A percentile compares a stretch with the other conserved stretches of the same genome.
Evolutionary conservation across 2,329 filamentous ascomycete species (phyloP).

Genomic region (Diaporthe citriasiana): DNA sequence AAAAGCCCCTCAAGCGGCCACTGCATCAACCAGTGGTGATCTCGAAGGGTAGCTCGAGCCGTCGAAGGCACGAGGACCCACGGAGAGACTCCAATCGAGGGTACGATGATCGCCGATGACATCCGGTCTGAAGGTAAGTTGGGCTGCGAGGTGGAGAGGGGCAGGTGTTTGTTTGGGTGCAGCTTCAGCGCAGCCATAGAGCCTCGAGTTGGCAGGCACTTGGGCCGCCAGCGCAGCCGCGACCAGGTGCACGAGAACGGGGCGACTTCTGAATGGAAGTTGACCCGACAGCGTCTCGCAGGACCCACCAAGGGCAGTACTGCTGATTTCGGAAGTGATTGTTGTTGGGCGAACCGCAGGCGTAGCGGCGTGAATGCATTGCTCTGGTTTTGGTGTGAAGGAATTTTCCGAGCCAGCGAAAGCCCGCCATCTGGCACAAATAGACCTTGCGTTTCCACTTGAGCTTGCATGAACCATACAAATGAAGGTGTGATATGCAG

Average conservation of each 20-base stretch:
- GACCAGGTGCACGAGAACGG: conserved; percentile 10
- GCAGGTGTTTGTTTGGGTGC: background rate
- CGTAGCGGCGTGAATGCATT: conserved; percentile 33
- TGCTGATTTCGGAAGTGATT: conserved; percentile 41
- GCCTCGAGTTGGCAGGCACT: conserved; percentile 41
- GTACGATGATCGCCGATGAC: conserved; percentile 49
- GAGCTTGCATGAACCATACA: conserved; percentile 31
- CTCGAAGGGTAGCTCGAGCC: conserved; percentile 55
- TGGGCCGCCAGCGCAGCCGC: conserved; percentile 34
- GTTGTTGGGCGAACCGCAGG: conserved; percentile 37
- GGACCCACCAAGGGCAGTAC: conserved; percentile 4
- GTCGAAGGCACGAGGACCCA: conserved; percentile 53
- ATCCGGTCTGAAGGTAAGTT: conserved; percentile 39
- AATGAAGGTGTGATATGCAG: conserved; percentile 35
- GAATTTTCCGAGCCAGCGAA: conserved; percentile 54
- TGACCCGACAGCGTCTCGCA: conserved; percentile 6
- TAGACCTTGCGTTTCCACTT: conserved; percentile 44
- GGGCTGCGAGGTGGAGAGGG: background rate
- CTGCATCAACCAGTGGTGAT: conserved; percentile 70
- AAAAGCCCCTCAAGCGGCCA: conserved; percentile 68
- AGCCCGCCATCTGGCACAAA: conserved; percentile 64
- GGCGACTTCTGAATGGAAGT: conserved; percentile 21
- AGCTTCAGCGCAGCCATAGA: conserved; percentile 19
- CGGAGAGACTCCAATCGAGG: conserved; percentile 48
- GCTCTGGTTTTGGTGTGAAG: conserved; percentile 49